Base-by-base conservation (phyloP, 164 flowering plant genomes). In the Platanus orientalis region DNA sequence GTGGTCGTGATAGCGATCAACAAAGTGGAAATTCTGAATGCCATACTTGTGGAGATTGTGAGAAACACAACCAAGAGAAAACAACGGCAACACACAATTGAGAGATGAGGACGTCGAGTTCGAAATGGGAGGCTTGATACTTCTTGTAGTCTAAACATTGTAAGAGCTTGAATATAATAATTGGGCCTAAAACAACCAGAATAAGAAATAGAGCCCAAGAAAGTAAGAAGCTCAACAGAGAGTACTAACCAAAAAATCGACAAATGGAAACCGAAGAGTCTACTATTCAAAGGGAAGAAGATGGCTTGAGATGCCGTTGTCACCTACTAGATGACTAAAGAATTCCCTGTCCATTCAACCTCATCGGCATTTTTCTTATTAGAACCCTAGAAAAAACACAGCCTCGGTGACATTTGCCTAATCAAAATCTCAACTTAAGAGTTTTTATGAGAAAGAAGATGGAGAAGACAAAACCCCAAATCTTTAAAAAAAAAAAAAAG, bases 21-120 rank as follows among this genome's bases (percentile, higher is more conserved):
- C 95, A 66, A 90, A 89, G 23, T 91, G 79, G 73, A 93, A 91
- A 61, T 74, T 86, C 70, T 87, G 71, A 16, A 91, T 57, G 1
- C 97, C 95, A 65, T 86, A 78, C 70, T 85, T 91, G 3, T 92
- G 68, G 1, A 91, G 71, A 71, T 86, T 86, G 62, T 79, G 82
- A 0, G 98, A 82, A 17, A 89, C 50, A 57, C 97, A 85, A 30
- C 83, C 49, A 72, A 93, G 58, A 58, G 97, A 86, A n/a, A 32
- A 83, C 81, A 6, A 85, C 95, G 6, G 87, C 95, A 11, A 91
- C 66, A 59, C 67, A 63, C 25, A 86, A 84, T 70, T 86, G 85
- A 5, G 88, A 84, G 13, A 74, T 82, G 32, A 93, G 73, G 24
- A 87, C 82, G 19, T 67, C 80, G 54, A 86, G 68, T 83, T 91